These are phyloP conservation scores for Boletus patriciae DNA, from an alignment of 768 basidiomycete species.

Conservation along the genomic window DNA sequence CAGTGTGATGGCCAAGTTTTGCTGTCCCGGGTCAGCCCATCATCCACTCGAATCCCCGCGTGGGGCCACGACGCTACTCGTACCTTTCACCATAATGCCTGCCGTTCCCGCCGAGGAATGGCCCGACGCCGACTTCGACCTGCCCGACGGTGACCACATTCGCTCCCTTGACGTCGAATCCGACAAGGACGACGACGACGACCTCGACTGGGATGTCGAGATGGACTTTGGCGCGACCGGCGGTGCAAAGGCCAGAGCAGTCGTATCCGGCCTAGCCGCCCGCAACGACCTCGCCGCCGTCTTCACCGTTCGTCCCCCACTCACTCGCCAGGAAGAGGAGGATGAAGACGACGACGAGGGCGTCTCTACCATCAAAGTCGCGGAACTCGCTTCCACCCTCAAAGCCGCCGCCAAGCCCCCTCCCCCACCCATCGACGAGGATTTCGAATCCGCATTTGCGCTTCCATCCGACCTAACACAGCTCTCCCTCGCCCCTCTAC, in stretches of 20 bases:
- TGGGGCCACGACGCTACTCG: neutral
- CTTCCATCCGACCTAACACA: slow-evolving; percentile 78
- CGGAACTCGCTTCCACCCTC: slow-evolving; percentile 43
- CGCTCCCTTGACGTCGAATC: slow-evolving; percentile 56
- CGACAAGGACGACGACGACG: slow-evolving; percentile 64
- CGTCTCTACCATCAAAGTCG: slow-evolving; percentile 79
- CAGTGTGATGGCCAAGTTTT: neutral
- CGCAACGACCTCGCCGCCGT: slow-evolving; percentile 42
- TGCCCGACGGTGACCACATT: slow-evolving; percentile 71
- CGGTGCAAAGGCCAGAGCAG: slow-evolving; percentile 45
- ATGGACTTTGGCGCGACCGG: slow-evolving; percentile 65
- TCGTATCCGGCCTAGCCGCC: slow-evolving; percentile 40
- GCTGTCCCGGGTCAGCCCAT: neutral
- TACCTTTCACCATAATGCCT: slow-evolving; percentile 41
- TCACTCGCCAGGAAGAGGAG: slow-evolving; percentile 44
- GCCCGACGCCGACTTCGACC: slow-evolving; percentile 85
- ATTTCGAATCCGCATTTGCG: slow-evolving; percentile 81
- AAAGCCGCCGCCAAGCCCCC: slow-evolving; percentile 37
- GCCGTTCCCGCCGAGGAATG: slow-evolving; percentile 76
- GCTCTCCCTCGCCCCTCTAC: slow-evolving; percentile 77
- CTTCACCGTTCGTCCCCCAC: slow-evolving; percentile 65
- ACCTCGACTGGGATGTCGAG: slow-evolving; percentile 81
- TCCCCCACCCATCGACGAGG: slow-evolving; percentile 55
- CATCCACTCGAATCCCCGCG: neutral
- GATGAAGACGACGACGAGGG: slow-evolving; percentile 80